phyloP scores from a whole-genome alignment of 257 asterid species.

The Solanum chilense region DNA sequence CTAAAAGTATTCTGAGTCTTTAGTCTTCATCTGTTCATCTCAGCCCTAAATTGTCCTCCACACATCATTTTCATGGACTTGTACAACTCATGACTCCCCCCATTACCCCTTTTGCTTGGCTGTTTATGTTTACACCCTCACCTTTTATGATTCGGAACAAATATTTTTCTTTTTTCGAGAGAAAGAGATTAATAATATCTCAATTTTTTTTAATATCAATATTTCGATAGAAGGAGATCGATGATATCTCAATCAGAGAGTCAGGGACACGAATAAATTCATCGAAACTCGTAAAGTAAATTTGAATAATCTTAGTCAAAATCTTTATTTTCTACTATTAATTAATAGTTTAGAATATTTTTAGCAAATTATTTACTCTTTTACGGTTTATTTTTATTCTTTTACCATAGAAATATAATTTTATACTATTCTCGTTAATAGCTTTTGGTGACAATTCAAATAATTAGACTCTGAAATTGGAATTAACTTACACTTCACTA shows the following conservation, averaged over 20 bases:
- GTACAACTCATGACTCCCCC: not conserved
- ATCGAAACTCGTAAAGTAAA: too few species aligned
- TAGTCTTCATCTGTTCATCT: not conserved
- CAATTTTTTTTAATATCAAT: too few species aligned
- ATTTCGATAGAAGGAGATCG: too few species aligned
- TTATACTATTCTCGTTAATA: not conserved
- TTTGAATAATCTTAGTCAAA: too few species aligned
- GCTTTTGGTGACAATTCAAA: not conserved
- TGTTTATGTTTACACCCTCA: not conserved
- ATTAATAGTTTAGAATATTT: too few species aligned
- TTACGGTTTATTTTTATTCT: too few species aligned
- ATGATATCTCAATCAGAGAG: not conserved
- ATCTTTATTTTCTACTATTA: not conserved
- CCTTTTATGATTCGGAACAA: not conserved
- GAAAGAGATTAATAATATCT: too few species aligned
- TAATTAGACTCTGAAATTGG: not conserved
- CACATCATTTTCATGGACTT: slow-evolving; percentile 10
- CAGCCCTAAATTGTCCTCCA: slow-evolving; percentile 1
- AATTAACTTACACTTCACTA: not conserved
- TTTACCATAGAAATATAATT: not conserved
- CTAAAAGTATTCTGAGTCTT: not conserved
- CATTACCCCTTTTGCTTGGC: not conserved
- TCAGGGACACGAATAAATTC: not conserved
- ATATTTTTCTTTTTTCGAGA: too few species aligned
- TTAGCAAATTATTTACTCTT: not conserved